Evolutionary conservation across 805 yeast genomes (phyloP), one percentile per base, ranked within the genome.

Genomic region (Cyberlindnera suaveolens): DNA sequence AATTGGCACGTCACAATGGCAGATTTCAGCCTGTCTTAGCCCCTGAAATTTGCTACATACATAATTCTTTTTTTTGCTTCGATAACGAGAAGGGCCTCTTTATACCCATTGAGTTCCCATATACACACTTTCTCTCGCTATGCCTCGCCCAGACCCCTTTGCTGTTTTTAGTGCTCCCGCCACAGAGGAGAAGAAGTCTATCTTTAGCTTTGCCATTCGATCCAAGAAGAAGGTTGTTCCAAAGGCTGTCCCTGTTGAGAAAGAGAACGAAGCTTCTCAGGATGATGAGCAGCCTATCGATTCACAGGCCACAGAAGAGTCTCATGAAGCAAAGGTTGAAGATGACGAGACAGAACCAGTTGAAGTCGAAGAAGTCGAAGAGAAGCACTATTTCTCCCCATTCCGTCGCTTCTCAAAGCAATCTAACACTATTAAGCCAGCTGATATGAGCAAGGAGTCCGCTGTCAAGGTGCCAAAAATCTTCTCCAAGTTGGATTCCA

Each of bases 91-190:
- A 10, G 11, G 27, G 27, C 27, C 11, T 10, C 27, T 23, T 9
- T 23, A 23, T 10, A 23, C 27, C 6, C 4, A 20, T 5, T 20
- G 23, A 20, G 23, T 13, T 11, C 14, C 13, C 26, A 17, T n/a
- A 34, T 33, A 9, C 9, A 17, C 13, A 17, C 10, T 11, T 15
- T 17, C 39, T 11, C n/a, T 27, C 6, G 11, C 6, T 3, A 56
- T 54, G n/a, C 57, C 44, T 43, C 67, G 63, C 42, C 60, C 47
- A 27, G 53, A 49, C 19, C 51, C 54, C 1, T 52, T 50, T 26
- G 42, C 39, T n/a, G 48, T 36, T 1, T 35, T 52, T 19, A 33
- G 41, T 4, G 39, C 44, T 6, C 51, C 47, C 1, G 41, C 34
- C 2, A 36, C 31, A 6, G 41, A 39, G 36, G 41, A 43, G 38